phyloP scores from a whole-genome alignment of 1,284 basidiomycete genomes.

The Kalmanozyma brasiliensis region DNA sequence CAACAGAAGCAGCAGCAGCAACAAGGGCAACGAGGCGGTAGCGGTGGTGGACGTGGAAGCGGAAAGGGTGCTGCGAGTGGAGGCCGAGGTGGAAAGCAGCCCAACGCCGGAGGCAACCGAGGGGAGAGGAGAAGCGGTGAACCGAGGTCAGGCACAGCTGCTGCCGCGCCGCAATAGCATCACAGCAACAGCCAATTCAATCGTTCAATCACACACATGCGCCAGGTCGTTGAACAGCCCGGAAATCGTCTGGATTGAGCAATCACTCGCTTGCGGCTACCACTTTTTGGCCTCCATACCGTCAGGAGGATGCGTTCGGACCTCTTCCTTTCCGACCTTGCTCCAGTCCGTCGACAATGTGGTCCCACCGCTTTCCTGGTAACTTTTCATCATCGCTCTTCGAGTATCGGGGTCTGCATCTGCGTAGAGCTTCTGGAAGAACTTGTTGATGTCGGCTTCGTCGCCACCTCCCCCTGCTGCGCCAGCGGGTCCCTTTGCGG shows the following conservation, averaged over 20 bases:
- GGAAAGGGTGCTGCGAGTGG: constrained; percentile 18
- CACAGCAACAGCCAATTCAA: neutral
- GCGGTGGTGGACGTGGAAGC: constrained; percentile 14
- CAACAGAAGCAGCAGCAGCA: constrained; percentile 46
- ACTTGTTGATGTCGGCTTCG: constrained; percentile 59
- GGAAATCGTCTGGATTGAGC: too few species aligned
- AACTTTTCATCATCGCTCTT: constrained; percentile 65
- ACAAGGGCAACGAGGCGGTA: constrained; percentile 18
- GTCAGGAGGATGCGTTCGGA: constrained; percentile 51
- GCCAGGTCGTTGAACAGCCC: too few species aligned
- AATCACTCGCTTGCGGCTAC: too few species aligned
- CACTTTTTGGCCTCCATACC: constrained; percentile 64
- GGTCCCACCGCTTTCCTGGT: constrained; percentile 64
- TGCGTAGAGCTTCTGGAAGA: constrained; percentile 65
- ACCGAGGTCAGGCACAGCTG: neutral
- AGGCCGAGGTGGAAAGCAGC: constrained; percentile 10
- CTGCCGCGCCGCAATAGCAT: constrained; percentile 8
- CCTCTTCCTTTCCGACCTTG: constrained; percentile 54
- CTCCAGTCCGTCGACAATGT: constrained; percentile 65
- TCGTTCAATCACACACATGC: neutral
- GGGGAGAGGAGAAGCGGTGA: constrained; percentile 3
- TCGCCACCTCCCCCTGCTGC: constrained; percentile 8
- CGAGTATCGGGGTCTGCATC: constrained; percentile 65
- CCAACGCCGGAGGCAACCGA: constrained; percentile 2
- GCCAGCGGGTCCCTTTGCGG: constrained; percentile 7